A percentile compares a stretch with the other conserved stretches of the same genome.
These are phyloP conservation scores for Fusarium aywerte DNA, from an alignment of 2,329 filamentous ascomycete species.

Conservation along the genomic window DNA sequence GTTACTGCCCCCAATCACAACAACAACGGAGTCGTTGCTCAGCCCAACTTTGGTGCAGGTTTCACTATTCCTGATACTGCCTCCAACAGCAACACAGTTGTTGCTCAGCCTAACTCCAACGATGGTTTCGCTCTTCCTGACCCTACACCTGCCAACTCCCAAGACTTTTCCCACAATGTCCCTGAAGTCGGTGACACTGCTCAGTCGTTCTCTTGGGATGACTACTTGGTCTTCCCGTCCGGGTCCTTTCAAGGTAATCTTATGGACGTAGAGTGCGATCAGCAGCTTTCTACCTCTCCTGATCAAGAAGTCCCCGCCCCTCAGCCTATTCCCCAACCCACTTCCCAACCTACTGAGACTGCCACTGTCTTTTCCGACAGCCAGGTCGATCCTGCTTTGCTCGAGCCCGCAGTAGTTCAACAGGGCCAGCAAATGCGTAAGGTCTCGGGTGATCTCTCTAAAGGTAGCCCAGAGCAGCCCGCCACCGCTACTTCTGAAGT, in stretches of 20 bases:
- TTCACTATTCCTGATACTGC: too few relatives aligned
- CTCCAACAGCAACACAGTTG: too few relatives aligned
- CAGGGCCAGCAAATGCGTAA: slow-evolving; percentile 5
- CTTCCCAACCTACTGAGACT: background rate
- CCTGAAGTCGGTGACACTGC: background rate
- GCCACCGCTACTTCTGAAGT: background rate
- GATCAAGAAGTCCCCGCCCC: background rate
- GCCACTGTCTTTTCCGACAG: background rate
- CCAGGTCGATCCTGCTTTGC: background rate
- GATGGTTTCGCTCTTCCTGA: background rate
- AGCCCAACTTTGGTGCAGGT: too few relatives aligned
- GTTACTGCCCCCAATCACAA: too few relatives aligned
- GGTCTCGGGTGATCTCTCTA: background rate
- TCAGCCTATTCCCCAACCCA: too few relatives aligned
- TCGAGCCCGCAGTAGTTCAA: background rate
- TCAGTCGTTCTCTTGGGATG: background rate
- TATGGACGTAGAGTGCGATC: background rate
- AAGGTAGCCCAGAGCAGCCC: background rate
- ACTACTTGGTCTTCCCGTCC: background rate
- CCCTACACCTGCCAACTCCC: background rate
- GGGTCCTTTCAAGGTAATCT: background rate
- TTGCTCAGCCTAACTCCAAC: too few relatives aligned
- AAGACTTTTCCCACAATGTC: too few relatives aligned
- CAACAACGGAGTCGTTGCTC: too few relatives aligned
- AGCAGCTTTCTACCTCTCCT: background rate